Base-by-base conservation (phyloP, 2,329 filamentous ascomycete species). In the Fusarium secorum region DNA sequence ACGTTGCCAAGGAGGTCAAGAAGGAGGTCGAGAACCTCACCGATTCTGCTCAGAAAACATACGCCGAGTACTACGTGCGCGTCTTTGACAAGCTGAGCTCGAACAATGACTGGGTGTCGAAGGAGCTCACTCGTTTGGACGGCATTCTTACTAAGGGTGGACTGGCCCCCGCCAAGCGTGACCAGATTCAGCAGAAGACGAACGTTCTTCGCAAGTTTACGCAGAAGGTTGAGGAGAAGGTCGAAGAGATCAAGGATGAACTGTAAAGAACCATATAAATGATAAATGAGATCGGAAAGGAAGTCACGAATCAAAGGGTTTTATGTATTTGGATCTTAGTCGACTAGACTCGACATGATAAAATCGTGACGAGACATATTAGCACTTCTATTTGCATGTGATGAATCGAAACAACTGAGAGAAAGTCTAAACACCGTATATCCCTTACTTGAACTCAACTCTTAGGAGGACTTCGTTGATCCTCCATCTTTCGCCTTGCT, bases 51-150 rank as follows among this genome's bases (percentile, higher is more conserved):
- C 84, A 89, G 81, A 82, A 91, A 81, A 93, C 93, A 85, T 97
- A 95, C 79, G 93, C 93, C 49, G 88, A 95, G 83, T 99, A 99
- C 88, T 98, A 99, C 82, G 86, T 96, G 80, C 93, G 93, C 80
- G 94, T 97, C 59, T 92, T 96, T 67, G 89, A 93, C 80, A 98
- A 98, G 89, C 84, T 96, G 71, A 86, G 85, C 79, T 86, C 91
- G 81, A 97, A 92, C 83, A 86, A 92, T 68, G 91, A 86, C 56
- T 98, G 93, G 78, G 93, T 90, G 52, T 84, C 89, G 79, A 98
- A 97, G 89, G 95, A 98, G 86, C 85, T 95, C 70, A 87, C 90
- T 67, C 89, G 95, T 71, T 86, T 98, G 68, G 88, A 93, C 75
- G 90, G 91, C 74, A 88, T 98, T 74, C 84, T 98, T 70, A 87